Evolutionary conservation across 176 grass and related monocot genomes (phyloP).

Genomic region (Eragrostis curvula): DNA sequence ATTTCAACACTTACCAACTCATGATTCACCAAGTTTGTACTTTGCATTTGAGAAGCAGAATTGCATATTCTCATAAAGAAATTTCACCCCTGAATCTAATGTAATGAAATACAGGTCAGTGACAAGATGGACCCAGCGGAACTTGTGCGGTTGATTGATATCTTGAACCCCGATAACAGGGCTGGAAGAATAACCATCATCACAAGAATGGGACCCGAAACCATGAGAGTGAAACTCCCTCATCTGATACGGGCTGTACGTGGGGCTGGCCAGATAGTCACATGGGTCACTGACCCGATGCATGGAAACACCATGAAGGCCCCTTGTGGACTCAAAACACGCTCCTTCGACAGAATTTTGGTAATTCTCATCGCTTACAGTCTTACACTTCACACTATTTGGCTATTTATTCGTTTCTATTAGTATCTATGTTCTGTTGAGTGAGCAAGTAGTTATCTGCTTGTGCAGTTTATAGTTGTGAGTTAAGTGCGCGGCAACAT

Average conservation of each 20-base stretch:
- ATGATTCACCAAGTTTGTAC: background rate
- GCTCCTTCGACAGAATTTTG: slow-evolving; percentile 85
- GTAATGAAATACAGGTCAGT: slow-evolving; percentile 66
- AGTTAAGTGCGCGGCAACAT: background rate
- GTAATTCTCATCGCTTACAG: slow-evolving; percentile 46
- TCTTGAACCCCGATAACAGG: slow-evolving; percentile 81
- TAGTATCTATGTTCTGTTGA: slow-evolving; percentile 14
- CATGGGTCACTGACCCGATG: slow-evolving; percentile 96
- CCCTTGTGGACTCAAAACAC: slow-evolving; percentile 91
- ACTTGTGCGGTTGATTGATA: slow-evolving; percentile 90
- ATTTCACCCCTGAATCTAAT: background rate
- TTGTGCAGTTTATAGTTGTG: no score
- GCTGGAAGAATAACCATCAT: slow-evolving; percentile 90
- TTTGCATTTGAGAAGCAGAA: background rate
- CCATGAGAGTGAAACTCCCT: slow-evolving; percentile 93
- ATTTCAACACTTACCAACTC: background rate
- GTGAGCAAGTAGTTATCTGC: background rate
- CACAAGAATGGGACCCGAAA: slow-evolving; percentile 90
- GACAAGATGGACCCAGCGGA: slow-evolving; percentile 94
- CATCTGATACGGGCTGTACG: slow-evolving; percentile 86
- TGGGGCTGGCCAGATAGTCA: slow-evolving; percentile 85
- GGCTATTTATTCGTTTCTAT: slow-evolving; percentile 9
- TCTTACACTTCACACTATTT: background rate
- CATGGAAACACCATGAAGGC: slow-evolving; percentile 98
- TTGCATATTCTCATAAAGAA: background rate